Evolutionary conservation across 1,139 yeast genomes (phyloP), one percentile per base, ranked within the genome.

Genomic region (Yarrowia galli): DNA sequence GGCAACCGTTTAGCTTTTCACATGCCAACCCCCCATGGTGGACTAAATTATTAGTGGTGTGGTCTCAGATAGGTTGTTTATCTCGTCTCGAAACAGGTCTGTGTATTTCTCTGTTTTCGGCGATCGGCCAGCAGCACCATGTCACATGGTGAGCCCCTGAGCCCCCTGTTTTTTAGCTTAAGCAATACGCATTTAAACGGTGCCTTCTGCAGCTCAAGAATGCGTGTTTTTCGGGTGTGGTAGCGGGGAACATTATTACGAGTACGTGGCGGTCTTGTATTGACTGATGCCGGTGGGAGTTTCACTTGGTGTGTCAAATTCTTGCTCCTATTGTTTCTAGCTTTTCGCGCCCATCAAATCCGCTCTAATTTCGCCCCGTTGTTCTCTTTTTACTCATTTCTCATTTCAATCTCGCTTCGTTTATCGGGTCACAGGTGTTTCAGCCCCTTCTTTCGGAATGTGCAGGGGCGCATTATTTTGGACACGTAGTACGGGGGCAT

Each of bases 361-460:
- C 36, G 18, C 38, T 12, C 53, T 28, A 9, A n/a, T 32, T 32
- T 35, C 25, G 25, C 56, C 40, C 42, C 13, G 18, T 28, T 32
- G 10, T 25, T 13, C 25, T 22, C 22, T 43, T 10, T 22, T 12
- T 13, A 43, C 51, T 16, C 49, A 45, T 45, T 23, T 45, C 35
- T 46, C 51, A 46, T 15, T 23, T 46, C 48, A 49, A 53, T 53
- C 16, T 51, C 58, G 42, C 28, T 23, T 36, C 60, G 60, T 53
- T 53, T 53, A 36, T 36, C 43, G 43, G n/a, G 58, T 22, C 43
- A 49, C 56, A n/a, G 45, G 12, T 54, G 61, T 54, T 54, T 54
- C 61, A 54, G 48, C 64, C 64, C 64, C 64, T 58, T 43, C 64
- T 58, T 58, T 43, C 51, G 64, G 64, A 58, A 58, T 58, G 64